phyloP scores from a whole-genome alignment of 1,284 basidiomycete genomes.

The Mrakiaceae sp. region DNA sequence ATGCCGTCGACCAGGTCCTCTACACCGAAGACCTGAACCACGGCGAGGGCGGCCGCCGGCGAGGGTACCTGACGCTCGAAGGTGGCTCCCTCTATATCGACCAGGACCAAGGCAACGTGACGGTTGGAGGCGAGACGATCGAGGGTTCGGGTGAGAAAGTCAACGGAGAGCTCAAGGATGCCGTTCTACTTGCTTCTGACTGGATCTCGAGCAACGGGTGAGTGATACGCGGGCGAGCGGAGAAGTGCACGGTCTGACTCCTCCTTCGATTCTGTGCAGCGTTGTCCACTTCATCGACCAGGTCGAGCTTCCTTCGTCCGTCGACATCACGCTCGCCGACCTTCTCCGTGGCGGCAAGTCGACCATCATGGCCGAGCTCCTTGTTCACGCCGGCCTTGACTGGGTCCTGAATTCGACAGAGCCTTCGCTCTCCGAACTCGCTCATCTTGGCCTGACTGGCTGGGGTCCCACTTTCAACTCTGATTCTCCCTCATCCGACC shows the following conservation, averaged over 20 bases:
- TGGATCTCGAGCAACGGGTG: slow-evolving; percentile 11
- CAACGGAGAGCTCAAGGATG: slow-evolving; percentile 8
- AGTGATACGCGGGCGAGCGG: background rate
- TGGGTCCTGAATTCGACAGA: slow-evolving; percentile 80
- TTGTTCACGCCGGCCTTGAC: slow-evolving; percentile 69
- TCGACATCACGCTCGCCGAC: slow-evolving; percentile 77
- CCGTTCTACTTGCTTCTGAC: background rate
- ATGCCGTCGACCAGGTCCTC: slow-evolving; percentile 63
- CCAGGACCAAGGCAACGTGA: slow-evolving; percentile 27
- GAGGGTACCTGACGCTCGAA: slow-evolving; percentile 33
- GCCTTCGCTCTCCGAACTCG: slow-evolving; percentile 50
- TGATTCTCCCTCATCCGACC: background rate
- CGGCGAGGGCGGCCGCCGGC: slow-evolving; percentile 25
- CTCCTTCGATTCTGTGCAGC: slow-evolving; percentile 27
- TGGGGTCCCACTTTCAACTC: slow-evolving; percentile 27
- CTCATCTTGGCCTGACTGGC: slow-evolving; percentile 13
- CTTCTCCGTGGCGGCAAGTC: slow-evolving; percentile 75
- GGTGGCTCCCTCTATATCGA: slow-evolving; percentile 29
- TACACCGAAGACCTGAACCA: slow-evolving; percentile 45
- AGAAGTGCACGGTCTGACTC: background rate
- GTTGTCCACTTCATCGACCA: slow-evolving; percentile 79
- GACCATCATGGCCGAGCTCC: slow-evolving; percentile 70
- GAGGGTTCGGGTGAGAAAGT: background rate
- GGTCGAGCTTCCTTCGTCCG: slow-evolving; percentile 76
- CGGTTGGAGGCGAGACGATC: slow-evolving; percentile 38